Evolutionary conservation across 2,329 filamentous ascomycete species (phyloP), one percentile per base, ranked within the genome.

Genomic region (Scopulariopsis brevicaulis): DNA sequence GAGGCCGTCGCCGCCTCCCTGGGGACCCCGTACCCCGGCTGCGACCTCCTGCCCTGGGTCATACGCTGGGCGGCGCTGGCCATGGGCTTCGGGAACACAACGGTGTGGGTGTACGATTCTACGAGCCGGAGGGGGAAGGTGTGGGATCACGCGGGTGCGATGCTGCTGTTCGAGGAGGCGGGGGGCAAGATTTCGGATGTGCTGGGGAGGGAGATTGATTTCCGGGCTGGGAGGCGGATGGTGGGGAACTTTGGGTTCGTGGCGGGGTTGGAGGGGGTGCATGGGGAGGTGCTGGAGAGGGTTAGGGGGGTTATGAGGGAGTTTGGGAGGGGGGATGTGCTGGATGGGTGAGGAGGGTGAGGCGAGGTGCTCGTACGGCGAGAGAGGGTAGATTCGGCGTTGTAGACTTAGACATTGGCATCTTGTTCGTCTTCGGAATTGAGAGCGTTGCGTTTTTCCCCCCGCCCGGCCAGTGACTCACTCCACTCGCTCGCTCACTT

Each of bases 121-220:
- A 69, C 71, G 22, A 71, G 74, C 25, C 70, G 79, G 0, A 70
- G 70, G 12, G 81, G 74, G 11, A 83, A 84, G 68, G 71, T 79
- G 1, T 84, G 80, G 81, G 81, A 84, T 60, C 81, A 84, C 58
- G 80, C 80, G 0, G 81, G 81, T 2, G 81, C 80, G 0, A 82
- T 83, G 77, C 64, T 84, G 35, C 64, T 84, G 8, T 83, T 80
- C 51, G 75, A 81, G 60, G 81, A 84, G 64, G 71, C 77, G 1
- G 81, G 81, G 1, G 81, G 81, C 1, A 72, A 69, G 59, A 71
- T 84, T 55, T 82, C 79, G 0, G 81, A 84, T 60, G 72, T 82
- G 0, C 70, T 77, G 53, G 81, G 81, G 1, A 71, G 69, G 59
- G 68, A 70, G 1, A 77, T 83, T n/a, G 75, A 81, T 60, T 63